phyloP scores from a whole-genome alignment of 108 stramenopile genomes.

The Nitzschia sp. region DNA sequence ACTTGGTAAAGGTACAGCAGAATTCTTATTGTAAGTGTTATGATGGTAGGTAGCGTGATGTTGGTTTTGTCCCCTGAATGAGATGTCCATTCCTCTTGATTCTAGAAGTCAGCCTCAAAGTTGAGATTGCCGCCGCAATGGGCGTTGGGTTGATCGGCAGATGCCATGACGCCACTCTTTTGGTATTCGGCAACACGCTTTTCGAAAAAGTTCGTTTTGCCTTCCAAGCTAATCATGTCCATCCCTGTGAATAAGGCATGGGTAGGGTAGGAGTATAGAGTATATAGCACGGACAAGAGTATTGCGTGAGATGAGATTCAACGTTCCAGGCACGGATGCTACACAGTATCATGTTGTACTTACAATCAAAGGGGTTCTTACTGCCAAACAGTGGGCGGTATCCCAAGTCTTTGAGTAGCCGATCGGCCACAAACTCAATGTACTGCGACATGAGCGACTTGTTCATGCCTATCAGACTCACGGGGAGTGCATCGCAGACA shows the following conservation, averaged over 20 bases:
- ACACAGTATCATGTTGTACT: constrained; percentile 14
- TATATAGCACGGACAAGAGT: neutral
- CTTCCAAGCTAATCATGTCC: constrained; percentile 92
- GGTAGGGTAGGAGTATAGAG: neutral
- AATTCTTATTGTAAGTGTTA: no score
- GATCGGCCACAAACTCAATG: constrained; percentile 91
- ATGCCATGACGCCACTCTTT: constrained; percentile 94
- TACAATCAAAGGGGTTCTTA: constrained; percentile 91
- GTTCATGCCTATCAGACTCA: constrained; percentile 92
- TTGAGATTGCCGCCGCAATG: constrained; percentile 34
- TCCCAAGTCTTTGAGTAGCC: constrained; percentile 74
- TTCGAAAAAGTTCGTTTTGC: constrained; percentile 99
- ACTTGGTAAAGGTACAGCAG: no score
- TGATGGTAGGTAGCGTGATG: no score
- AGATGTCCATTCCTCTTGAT: no score
- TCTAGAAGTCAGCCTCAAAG: constrained; percentile 76
- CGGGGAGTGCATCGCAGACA: constrained; percentile 88
- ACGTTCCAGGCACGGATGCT: neutral
- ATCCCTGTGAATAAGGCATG: constrained; percentile 69
- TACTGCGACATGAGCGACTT: constrained; percentile 86
- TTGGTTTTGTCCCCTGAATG: no score
- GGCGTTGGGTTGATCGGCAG: constrained; percentile 38
- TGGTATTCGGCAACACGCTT: constrained; percentile 97
- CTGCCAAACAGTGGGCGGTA: constrained; percentile 72
- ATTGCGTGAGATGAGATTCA: neutral